phyloP scores from a whole-genome alignment of 2,329 filamentous ascomycete species.

The Sporothrix schenckii region DNA sequence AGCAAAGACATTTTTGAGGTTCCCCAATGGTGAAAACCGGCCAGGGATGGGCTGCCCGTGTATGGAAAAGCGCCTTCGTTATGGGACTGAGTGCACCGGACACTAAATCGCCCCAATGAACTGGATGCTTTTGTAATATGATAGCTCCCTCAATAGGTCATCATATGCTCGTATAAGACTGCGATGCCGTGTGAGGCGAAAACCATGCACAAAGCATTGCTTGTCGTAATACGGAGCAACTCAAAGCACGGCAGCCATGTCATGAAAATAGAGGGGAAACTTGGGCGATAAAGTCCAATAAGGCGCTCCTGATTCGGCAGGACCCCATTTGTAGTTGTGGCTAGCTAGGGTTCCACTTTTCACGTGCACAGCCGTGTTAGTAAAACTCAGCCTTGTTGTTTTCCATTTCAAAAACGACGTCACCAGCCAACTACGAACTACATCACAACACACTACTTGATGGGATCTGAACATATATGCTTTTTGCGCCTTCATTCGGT shows the following conservation, averaged over 20 bases:
- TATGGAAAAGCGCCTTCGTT: not conserved
- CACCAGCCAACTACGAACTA: not conserved
- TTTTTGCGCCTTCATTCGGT: not conserved
- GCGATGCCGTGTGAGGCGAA: not conserved
- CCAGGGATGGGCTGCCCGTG: not conserved
- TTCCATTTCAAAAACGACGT: conserved; percentile 8
- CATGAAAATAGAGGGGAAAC: conserved; percentile 19
- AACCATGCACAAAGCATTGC: not conserved
- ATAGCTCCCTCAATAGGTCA: not conserved
- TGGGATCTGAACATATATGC: not conserved
- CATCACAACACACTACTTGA: not conserved
- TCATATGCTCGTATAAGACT: not conserved
- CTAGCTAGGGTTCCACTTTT: not conserved
- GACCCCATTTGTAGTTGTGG: not conserved
- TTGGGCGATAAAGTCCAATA: conserved; percentile 14
- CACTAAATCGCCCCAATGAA: not conserved
- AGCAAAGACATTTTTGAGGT: conserved; percentile 30
- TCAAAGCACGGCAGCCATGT: not conserved
- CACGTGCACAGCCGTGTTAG: conserved; percentile 15
- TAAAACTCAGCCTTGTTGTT: not conserved
- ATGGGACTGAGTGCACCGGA: not conserved
- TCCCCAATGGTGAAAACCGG: not conserved
- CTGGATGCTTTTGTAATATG: not conserved
- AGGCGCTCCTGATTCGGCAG: conserved; percentile 29
- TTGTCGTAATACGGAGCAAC: not conserved